phyloP scores from a whole-genome alignment of 1,284 basidiomycete species.

The Melampsora americana region DNA sequence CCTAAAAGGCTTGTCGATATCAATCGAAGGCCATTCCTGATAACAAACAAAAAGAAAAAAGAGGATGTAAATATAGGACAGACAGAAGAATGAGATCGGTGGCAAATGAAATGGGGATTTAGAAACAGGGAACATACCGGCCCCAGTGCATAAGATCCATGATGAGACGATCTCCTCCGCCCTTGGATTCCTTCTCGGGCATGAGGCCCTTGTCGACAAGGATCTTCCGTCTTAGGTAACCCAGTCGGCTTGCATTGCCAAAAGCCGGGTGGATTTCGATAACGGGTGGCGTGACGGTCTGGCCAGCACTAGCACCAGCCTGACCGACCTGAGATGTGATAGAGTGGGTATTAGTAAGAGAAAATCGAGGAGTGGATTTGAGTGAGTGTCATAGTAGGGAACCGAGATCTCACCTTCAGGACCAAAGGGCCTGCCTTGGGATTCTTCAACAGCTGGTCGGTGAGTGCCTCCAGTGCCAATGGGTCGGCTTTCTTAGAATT shows the following conservation, averaged over 20 bases:
- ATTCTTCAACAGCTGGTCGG: background rate
- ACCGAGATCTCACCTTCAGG: conserved; percentile 5
- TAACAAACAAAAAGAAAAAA: too few species aligned
- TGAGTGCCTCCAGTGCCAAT: background rate
- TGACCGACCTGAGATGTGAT: too few species aligned
- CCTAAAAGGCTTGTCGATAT: conserved; percentile 1
- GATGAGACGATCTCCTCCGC: too few species aligned
- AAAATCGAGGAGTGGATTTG: too few species aligned
- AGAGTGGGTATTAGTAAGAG: too few species aligned
- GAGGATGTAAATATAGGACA: too few species aligned
- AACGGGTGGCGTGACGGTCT: background rate
- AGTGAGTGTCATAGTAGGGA: too few species aligned
- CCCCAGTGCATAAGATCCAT: too few species aligned
- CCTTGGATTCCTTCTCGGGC: conserved; percentile 12
- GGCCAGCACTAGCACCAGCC: too few species aligned
- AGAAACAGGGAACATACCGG: too few species aligned
- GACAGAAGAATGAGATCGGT: background rate
- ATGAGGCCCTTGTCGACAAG: background rate
- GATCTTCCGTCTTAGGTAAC: background rate
- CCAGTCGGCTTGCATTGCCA: background rate
- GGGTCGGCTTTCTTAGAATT: conserved; percentile 10
- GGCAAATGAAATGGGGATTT: background rate
- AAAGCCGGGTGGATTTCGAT: conserved; percentile 1
- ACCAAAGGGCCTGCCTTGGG: background rate
- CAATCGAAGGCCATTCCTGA: conserved; percentile 3